A percentile compares a stretch with the other conserved stretches of the same genome.
phyloP scores from a whole-genome alignment of 805 yeast species.

The Helenozyma rhizophorensis region DNA sequence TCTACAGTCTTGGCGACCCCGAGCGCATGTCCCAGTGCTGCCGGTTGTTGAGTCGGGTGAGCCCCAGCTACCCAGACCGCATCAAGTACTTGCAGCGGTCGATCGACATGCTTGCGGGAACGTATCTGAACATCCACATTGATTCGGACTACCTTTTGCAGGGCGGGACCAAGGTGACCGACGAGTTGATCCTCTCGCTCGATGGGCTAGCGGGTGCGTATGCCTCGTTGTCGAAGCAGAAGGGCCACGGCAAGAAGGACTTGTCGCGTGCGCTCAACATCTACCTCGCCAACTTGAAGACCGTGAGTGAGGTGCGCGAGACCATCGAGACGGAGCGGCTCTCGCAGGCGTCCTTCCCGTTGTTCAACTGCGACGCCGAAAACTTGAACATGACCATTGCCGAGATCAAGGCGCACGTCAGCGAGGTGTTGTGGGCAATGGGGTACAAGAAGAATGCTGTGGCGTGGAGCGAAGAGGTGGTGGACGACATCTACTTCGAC shows the following conservation, averaged over 20 bases:
- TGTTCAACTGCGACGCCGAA: slow-evolving; percentile 29
- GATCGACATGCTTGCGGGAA: slow-evolving; percentile 27
- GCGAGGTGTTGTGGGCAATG: slow-evolving; percentile 40
- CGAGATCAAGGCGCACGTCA: slow-evolving; percentile 34
- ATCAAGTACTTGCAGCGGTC: slow-evolving; percentile 26
- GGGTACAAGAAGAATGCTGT: slow-evolving; percentile 36
- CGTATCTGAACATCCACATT: slow-evolving; percentile 23
- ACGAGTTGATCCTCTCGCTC: slow-evolving; percentile 31
- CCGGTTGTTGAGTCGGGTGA: slow-evolving; percentile 29
- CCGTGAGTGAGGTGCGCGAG: slow-evolving; percentile 17
- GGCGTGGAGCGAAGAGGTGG: slow-evolving; percentile 39
- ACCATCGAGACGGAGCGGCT: slow-evolving; percentile 13
- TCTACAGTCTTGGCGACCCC: slow-evolving; percentile 36
- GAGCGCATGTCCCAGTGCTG: slow-evolving; percentile 39
- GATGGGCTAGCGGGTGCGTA: slow-evolving; percentile 30
- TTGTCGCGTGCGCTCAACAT: slow-evolving; percentile 29
- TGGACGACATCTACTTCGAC: slow-evolving; percentile 31
- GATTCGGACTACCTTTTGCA: slow-evolving; percentile 24
- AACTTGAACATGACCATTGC: slow-evolving; percentile 26
- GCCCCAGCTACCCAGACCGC: slow-evolving; percentile 16
- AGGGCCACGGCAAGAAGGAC: slow-evolving; percentile 8
- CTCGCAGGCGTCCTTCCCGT: slow-evolving; percentile 30
- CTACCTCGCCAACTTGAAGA: slow-evolving; percentile 32
- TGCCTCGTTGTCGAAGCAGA: slow-evolving; percentile 17
- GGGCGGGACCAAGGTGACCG: slow-evolving; percentile 27